Evolutionary conservation across 2,329 filamentous ascomycete species (phyloP), one percentile per base, ranked within the genome.

Genomic region (Ceratocystis destructans): DNA sequence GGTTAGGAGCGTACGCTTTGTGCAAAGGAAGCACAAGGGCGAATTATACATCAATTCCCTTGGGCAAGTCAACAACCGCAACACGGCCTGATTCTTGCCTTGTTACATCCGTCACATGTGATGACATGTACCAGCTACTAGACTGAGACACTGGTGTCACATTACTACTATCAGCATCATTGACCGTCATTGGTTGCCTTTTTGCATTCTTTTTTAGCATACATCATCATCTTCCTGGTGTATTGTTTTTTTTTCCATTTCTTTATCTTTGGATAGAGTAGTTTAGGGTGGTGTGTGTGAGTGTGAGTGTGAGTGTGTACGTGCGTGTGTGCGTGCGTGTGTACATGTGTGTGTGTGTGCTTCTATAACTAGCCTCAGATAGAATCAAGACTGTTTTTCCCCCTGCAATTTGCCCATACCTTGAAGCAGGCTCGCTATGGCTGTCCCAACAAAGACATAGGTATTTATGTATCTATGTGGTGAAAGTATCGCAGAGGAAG

Each of bases 1-100:
- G 48, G 61, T 63, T 15, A 46, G 45, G 31, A 66, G 65, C 57
- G 59, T 66, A 41, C 59, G 65, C 25, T 66, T 66, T 63, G 59
- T 66, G 25, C 61, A 25, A 44, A 53, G 20, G 59, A 50, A 63
- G 25, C 22, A 50, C 45, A 41, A 22, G 3, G 59, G n/a, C 31
- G 46, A 28, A 33, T 33, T 48, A 31, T 63, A 33, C 22, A 46
- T 25, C 45, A 50, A 22, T 48, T 22, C 61, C 5, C 61, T 63
- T n/a, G 25, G 25, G 25, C 61, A 46, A n/a, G 17, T 63, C 46
- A 63, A 48, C 31, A 50, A 50, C 25, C 61, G 28, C 44, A 63
- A 46, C 17, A 63, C 41, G 25, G 61, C 17, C 22, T 15, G 31
- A 33, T 28, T 33, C 44, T 53, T 25, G 8, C 31, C 15, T 50